Percentiles rank a stretch among this genome's conserved stretches.
These are phyloP conservation scores for Crepidotus variabilis DNA, from an alignment of 768 basidiomycete species.

Conservation along the genomic window DNA sequence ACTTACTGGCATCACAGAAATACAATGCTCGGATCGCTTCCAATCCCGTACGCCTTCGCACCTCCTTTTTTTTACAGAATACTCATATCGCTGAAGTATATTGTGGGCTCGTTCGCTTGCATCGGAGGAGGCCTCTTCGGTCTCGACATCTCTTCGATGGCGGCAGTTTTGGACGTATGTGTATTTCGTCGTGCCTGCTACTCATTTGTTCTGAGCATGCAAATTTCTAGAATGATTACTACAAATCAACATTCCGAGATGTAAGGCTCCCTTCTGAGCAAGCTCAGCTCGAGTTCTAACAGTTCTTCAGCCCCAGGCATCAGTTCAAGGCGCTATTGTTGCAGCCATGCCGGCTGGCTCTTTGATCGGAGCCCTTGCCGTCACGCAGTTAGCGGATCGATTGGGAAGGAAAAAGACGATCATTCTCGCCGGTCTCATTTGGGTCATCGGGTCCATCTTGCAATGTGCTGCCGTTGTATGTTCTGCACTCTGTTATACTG, in stretches of 20 bases:
- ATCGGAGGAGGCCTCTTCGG: slow-evolving; percentile 80
- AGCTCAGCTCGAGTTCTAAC: not conserved
- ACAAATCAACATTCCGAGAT: slow-evolving; percentile 30
- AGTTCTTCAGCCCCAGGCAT: slow-evolving; percentile 38
- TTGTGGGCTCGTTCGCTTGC: slow-evolving; percentile 79
- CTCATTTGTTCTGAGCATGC: too few relatives aligned
- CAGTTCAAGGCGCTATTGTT: slow-evolving; percentile 69
- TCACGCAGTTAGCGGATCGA: slow-evolving; percentile 59
- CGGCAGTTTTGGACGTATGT: slow-evolving; percentile 55
- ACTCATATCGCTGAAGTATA: slow-evolving; percentile 41
- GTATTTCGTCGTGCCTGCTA: too few relatives aligned
- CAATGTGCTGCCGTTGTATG: slow-evolving; percentile 56
- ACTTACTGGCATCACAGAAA: slow-evolving; percentile 2
- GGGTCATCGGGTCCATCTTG: slow-evolving; percentile 71
- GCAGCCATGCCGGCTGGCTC: slow-evolving; percentile 79
- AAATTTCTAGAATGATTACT: slow-evolving; percentile 31
- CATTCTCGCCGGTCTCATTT: slow-evolving; percentile 63
- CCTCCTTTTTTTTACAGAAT: not conserved
- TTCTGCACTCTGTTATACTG: slow-evolving; percentile 3
- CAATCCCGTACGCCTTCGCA: slow-evolving; percentile 19
- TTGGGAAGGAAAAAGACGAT: slow-evolving; percentile 65
- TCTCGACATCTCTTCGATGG: slow-evolving; percentile 82
- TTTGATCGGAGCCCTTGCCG: slow-evolving; percentile 59
- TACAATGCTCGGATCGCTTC: slow-evolving; percentile 31
- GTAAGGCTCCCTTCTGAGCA: slow-evolving; percentile 19